A percentile compares a stretch with the other conserved stretches of the same genome.
Evolutionary conservation across 2,329 filamentous ascomycete genomes (phyloP).

Genomic region (Grosmannia clavigera): DNA sequence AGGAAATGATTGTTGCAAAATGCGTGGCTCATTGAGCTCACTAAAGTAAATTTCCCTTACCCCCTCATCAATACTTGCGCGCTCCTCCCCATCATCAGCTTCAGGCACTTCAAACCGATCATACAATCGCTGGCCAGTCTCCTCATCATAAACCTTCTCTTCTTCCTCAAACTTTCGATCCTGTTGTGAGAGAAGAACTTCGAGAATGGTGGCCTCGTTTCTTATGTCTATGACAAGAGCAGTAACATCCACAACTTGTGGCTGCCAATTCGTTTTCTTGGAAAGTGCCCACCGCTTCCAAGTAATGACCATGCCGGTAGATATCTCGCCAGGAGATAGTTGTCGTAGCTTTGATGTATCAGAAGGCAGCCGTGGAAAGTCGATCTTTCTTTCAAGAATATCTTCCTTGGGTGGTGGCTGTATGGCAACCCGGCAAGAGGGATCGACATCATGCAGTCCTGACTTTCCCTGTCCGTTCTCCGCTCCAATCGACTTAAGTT

Average conservation of each 20-base stretch:
- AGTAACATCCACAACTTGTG: conserved; percentile 50
- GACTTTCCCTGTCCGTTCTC: conserved; percentile 23
- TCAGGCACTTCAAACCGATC: conserved; percentile 65
- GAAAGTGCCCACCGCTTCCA: conserved; percentile 56
- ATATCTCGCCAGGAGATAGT: conserved; percentile 35
- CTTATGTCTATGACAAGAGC: conserved; percentile 49
- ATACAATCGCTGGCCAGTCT: conserved; percentile 61
- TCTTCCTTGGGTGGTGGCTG: conserved; percentile 20
- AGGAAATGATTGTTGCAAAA: conserved; percentile 34
- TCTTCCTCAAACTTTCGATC: conserved; percentile 47
- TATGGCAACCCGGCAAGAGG: neutral
- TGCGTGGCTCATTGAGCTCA: conserved; percentile 56
- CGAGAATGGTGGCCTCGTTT: conserved; percentile 37
- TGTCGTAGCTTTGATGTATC: conserved; percentile 41
- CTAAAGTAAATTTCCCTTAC: conserved; percentile 41
- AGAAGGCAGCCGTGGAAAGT: conserved; percentile 39
- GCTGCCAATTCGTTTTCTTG: conserved; percentile 52
- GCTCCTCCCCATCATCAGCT: conserved; percentile 39
- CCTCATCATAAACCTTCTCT: conserved; percentile 48
- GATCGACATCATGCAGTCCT: conserved; percentile 35
- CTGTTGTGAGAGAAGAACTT: conserved; percentile 54
- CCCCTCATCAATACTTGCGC: conserved; percentile 33
- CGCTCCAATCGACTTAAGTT: neutral
- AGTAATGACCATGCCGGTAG: conserved; percentile 50
- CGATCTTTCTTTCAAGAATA: neutral